Evolutionary conservation across 2,329 filamentous ascomycete genomes (phyloP), one percentile per base, ranked within the genome.

Genomic region (Kalaharituber pfeilii): DNA sequence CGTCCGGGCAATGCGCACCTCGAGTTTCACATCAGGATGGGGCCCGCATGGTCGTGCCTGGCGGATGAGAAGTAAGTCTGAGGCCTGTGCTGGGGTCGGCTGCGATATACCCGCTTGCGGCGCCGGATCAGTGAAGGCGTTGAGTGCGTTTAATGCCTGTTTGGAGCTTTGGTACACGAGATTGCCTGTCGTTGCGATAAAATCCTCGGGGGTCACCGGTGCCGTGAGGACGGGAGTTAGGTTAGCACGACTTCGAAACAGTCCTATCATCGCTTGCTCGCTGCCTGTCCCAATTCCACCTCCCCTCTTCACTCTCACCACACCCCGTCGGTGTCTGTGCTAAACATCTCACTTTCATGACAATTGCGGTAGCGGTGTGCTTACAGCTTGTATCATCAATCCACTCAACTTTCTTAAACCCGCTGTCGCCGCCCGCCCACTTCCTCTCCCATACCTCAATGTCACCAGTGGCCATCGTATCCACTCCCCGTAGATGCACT

Each of bases 401-500:
- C 91, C 91, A 98, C 70, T 96, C 87, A 59, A 95, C 73, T 25
- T 27, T 50, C 22, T 26, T 3, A 13, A 50, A 15, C 47, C 3
- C 25, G 57, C 77, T 75, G 54, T 76, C 71, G 54, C 80, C 72
- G 52, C 71, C 65, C 53, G 74, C 72, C 13, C 68, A 66, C 30
- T 73, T 70, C 64, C 77, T 86, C 67, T 86, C 78, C 63, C 87
- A 95, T 56, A 76, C 73, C 62, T 83, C 81, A 62, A 96, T 82
- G 59, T 94, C 80, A 53, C 79, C 75, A 26, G 87, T 87, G 28
- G 82, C 85, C 66, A 96, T 72, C 44, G 82, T 79, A 65, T 94
- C 83, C 2, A 96, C 75, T 20, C 89, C 89, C 56, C 80, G 79
- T 52, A 98, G 72, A 68, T 95, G 82, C n/a, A 95, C 70, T 66